Evolutionary conservation across 73 alveolate genomes (phyloP), one percentile per base, ranked within the genome.

Genomic region (Blepharisma stoltei): DNA sequence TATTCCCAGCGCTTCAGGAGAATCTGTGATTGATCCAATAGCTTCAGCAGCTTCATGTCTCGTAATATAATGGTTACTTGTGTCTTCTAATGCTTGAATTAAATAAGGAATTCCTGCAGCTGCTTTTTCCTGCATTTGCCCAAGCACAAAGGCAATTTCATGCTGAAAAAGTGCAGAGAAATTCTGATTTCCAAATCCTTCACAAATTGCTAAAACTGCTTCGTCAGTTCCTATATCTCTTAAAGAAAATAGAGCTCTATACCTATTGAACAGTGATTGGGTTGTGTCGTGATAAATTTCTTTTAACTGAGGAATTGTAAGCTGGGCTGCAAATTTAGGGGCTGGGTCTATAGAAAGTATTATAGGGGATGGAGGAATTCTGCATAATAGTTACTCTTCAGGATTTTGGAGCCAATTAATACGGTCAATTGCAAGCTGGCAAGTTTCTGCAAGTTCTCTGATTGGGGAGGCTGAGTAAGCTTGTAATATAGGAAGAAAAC

Each of bases 91-190:
- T 38, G 67, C 60, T 27, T 60, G 55, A 4, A 60, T 60, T 6
- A 88, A 52, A 54, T 49, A 78, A 14, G 90, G 92, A 44, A 76
- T 54, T 4, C 82, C 81, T 0, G 37, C 77, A 41, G 47, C 38
- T 7, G 80, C 82, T 8, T 69, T 83, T 23, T 45, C 86, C 11
- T 82, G 89, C 83, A 88, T 77, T 75, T 88, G 86, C 6, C 92
- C 95, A 0, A 88, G 47, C 37, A 88, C 90, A 81, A 88, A 88
- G 18, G 88, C 95, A 50, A 84, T 82, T 76, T 88, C 95, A 84
- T 88, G 95, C 73, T 88, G 86, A 5, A 88, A 79, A 4, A 88
- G 81, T 5, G 83, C 86, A 38, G 89, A 70, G 4, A 67, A 71
- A 54, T 88, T 50, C 54, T 79, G 84, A 11, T 83, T 55, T 5